These are phyloP conservation scores for Akanthomyces lecanii DNA, from an alignment of 2,329 filamentous ascomycete genomes.

Conservation along the genomic window DNA sequence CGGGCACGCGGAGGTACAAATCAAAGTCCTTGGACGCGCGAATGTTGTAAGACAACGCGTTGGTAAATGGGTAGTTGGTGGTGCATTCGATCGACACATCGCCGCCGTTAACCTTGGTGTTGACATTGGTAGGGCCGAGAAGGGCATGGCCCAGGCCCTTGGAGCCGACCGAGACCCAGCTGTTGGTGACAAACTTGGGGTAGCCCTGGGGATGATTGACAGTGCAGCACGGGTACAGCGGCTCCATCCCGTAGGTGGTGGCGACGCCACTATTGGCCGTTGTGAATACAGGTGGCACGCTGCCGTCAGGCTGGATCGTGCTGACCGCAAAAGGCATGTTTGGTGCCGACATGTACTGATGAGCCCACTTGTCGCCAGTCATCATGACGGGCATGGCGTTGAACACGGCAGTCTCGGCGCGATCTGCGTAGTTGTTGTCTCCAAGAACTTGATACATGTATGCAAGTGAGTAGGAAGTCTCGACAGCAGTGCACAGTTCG, in stretches of 20 bases:
- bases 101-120: slow-evolving; percentile 31
- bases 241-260: slow-evolving; percentile 47
- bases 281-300: slow-evolving; percentile 36
- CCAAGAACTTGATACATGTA: slow-evolving; percentile 33
- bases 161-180: slow-evolving; percentile 39
- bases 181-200: slow-evolving; percentile 49
- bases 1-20: slow-evolving; percentile 28
- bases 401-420: slow-evolving; percentile 49
- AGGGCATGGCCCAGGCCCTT: slow-evolving; percentile 47
- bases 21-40: slow-evolving; percentile 25
- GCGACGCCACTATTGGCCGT: slow-evolving; percentile 39
- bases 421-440: slow-evolving; percentile 42
- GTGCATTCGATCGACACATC: slow-evolving; percentile 39
- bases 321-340: slow-evolving; percentile 47
- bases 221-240: slow-evolving; percentile 52
- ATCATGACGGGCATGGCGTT: slow-evolving; percentile 51
- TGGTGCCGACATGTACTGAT: slow-evolving; percentile 50
- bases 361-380: slow-evolving; percentile 50
- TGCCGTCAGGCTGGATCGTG: slow-evolving; percentile 33
- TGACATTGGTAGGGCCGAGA: slow-evolving; percentile 42
- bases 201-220: slow-evolving; percentile 56
- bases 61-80: slow-evolving; percentile 43
- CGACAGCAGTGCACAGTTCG: slow-evolving; percentile 33
- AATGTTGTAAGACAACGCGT: slow-evolving; percentile 27
- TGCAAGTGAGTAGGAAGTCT: slow-evolving; percentile 30